Conservation (phyloP, 2,329 filamentous ascomycete genomes). For the Pyricularia grisea region DNA sequence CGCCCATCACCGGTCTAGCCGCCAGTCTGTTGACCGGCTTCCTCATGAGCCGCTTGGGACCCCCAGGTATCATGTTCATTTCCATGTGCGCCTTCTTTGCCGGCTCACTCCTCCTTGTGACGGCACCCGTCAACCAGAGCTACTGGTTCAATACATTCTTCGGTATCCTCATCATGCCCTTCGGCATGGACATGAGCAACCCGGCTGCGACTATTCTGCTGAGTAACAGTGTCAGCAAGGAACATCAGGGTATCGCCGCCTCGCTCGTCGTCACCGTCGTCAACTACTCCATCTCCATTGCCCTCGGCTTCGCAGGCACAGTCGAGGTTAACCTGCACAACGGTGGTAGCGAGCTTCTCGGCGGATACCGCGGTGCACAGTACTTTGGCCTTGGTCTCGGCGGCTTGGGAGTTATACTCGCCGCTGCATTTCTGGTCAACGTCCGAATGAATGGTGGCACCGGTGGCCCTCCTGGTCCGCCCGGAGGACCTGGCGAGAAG, state of each 20-base stretch:
- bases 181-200: conserved; percentile 59
- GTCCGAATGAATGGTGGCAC: background rate
- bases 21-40: conserved; percentile 35
- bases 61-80: conserved; percentile 31
- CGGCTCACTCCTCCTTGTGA: conserved; percentile 32
- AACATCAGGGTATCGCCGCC: conserved; percentile 36
- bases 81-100: conserved; percentile 32
- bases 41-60: conserved; percentile 28
- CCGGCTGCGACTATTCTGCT: conserved; percentile 53
- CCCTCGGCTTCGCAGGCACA: conserved; percentile 56
- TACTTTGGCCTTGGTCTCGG: conserved; percentile 32
- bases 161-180: conserved; percentile 46
- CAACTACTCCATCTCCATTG: conserved; percentile 60
- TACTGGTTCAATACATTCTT: conserved; percentile 60
- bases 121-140: conserved; percentile 40
- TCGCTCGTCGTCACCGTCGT: conserved; percentile 55
- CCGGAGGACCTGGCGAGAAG: background rate
- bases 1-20: conserved; percentile 30
- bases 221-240: conserved; percentile 36
- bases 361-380: conserved; percentile 26
- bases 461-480: background rate
- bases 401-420: conserved; percentile 23
- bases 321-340: conserved; percentile 37
- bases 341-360: conserved; percentile 16
- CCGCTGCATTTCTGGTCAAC: conserved; percentile 18